Evolutionary conservation across 2,329 filamentous ascomycete species (phyloP), one percentile per base, ranked within the genome.

Genomic region (Amphichorda felina): DNA sequence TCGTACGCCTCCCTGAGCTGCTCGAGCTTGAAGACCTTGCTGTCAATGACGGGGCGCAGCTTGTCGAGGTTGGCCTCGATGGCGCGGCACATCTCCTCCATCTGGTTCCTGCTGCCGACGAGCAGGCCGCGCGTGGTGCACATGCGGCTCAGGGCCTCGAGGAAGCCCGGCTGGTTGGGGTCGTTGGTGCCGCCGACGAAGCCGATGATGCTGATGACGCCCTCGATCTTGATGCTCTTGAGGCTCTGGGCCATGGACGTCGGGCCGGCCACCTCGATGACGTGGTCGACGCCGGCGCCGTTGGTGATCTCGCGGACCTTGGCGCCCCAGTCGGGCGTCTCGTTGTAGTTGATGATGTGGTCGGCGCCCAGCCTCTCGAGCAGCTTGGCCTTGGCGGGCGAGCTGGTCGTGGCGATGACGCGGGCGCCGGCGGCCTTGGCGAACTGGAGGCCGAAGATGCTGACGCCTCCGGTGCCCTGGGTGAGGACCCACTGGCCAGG

Each of bases 391-490:
- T 69, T 70, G n/a, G 56, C 60, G 21, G 48, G 47, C 8, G 62
- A 62, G 15, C 57, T 59, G 0, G 66, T 70, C 3, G 66, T 69
- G 22, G 64, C 63, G 36, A 70, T 64, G 40, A 69, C 64, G 8
- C 42, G 59, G 5, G 64, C 65, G 30, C 66, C 64, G 4, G 61
- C 63, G 2, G 62, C 63, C 47, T 65, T 66, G 36, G 66, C 66
- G 42, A 70, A 67, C 55, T 68, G 78, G n/a, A 82, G 52, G 4
- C 68, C 78, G 39, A 80, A 80, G 40, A 82, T 64, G 41, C 67
- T 72, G 7, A 83, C 79, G 39, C 79, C 79, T 15, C 79, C 79
- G 0, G 77, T 82, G n/a, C 79, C 79, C 54, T 82, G 75, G 2
- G 76, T 76, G 24, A 84, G 63, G 3, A 84, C 75, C 45, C 54